phyloP scores from a whole-genome alignment of 108 stramenopile genomes.

The Conticribra guillardii region DNA sequence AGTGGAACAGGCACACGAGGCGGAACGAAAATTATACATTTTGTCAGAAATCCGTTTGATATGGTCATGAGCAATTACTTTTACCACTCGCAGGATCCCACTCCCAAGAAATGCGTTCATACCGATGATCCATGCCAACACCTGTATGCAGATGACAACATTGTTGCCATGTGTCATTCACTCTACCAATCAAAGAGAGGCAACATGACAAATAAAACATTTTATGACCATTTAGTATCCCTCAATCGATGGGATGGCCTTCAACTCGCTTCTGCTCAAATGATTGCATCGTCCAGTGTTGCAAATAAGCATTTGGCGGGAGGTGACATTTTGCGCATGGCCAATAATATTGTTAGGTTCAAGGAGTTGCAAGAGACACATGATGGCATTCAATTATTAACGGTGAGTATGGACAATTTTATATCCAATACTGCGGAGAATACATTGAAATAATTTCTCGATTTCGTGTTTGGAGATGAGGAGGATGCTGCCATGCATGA shows the following conservation, averaged over 20 bases:
- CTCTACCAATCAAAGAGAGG: constrained; percentile 12
- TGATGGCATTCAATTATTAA: constrained; percentile 20
- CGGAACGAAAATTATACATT: constrained; percentile 47
- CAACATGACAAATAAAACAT: constrained; percentile 19
- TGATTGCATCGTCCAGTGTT: constrained; percentile 19
- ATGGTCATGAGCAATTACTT: constrained; percentile 50
- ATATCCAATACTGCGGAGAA: constrained; percentile 12
- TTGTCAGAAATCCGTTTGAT: constrained; percentile 47
- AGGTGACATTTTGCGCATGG: constrained; percentile 33
- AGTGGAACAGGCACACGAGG: too few relatives aligned
- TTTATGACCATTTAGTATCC: constrained; percentile 18
- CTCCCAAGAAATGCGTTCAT: constrained; percentile 47
- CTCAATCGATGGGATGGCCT: constrained; percentile 9
- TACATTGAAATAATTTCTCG: constrained; percentile 31
- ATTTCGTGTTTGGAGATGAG: constrained; percentile 38
- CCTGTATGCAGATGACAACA: constrained; percentile 16
- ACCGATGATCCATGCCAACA: constrained; percentile 33
- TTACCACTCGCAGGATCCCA: constrained; percentile 50
- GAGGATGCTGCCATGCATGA: not conserved
- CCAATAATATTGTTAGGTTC: constrained; percentile 33
- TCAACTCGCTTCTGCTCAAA: constrained; percentile 34
- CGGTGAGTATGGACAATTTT: constrained; percentile 34
- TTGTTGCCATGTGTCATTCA: constrained; percentile 11
- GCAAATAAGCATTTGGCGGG: constrained; percentile 28
- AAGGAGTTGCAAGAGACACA: constrained; percentile 1